A percentile compares a stretch with the other conserved stretches of the same genome.
Evolutionary conservation across 768 basidiomycete genomes (phyloP).

Genomic region (Leccinellum rugosiceps): DNA sequence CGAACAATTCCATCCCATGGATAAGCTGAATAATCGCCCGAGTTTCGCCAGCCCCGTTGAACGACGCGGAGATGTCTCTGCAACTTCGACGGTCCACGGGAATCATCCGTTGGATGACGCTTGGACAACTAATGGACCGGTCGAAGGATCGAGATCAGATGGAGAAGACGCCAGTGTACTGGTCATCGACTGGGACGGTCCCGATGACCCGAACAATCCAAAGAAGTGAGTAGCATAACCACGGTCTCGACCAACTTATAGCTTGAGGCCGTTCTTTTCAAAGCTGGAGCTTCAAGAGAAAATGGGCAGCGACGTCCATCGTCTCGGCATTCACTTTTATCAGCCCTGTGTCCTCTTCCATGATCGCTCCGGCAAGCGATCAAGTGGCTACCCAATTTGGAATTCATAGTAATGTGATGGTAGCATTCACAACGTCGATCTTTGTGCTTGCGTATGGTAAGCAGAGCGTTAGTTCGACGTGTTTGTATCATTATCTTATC

Average conservation of each 20-base stretch:
- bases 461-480: constrained; percentile 4
- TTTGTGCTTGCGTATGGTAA: constrained; percentile 60
- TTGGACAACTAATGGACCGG: neutral
- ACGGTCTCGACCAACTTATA: too few relatives aligned
- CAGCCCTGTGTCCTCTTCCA: constrained; percentile 66
- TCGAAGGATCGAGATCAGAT: neutral
- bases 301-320: constrained; percentile 64
- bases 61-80: neutral
- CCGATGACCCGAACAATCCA: constrained; percentile 55
- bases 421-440: constrained; percentile 59
- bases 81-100: neutral
- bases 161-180: neutral
- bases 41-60: neutral
- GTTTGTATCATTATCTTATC: neutral
- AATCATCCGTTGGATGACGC: neutral
- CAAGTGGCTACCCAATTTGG: constrained; percentile 53
- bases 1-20: neutral
- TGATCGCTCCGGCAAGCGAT: constrained; percentile 62
- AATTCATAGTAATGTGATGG: constrained; percentile 45
- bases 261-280: neutral
- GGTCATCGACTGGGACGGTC: constrained; percentile 64
- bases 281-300: constrained; percentile 56
- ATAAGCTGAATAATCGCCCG: neutral
- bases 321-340: constrained; percentile 71
- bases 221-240: constrained; percentile 44